Percentiles rank a stretch among this genome's conserved stretches.
phyloP scores from a whole-genome alignment of 257 asterid genomes.

The Solanum boliviense region DNA sequence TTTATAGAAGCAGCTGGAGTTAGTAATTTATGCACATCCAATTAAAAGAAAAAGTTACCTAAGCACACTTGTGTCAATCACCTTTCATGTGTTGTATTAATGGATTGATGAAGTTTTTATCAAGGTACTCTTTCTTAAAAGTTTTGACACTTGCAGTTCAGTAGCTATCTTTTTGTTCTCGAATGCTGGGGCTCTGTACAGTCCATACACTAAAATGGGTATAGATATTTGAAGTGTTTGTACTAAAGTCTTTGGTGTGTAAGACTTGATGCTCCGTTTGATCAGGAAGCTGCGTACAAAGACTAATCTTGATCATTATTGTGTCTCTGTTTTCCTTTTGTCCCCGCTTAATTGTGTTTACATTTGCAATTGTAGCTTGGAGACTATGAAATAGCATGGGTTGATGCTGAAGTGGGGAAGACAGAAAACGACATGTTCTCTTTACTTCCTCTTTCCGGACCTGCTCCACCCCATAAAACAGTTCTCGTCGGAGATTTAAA shows the following conservation, averaged over 20 bases:
- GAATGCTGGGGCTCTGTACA: not conserved
- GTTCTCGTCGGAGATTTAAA: constrained; percentile 93
- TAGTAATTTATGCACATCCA: not conserved
- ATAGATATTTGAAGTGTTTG: not conserved
- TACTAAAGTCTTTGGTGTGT: not conserved
- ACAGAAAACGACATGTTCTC: constrained; percentile 60
- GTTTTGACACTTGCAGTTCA: not conserved
- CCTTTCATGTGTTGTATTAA: not conserved
- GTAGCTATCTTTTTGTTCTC: not conserved
- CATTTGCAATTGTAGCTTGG: constrained; percentile 55
- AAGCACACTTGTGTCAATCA: not conserved
- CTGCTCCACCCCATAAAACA: constrained; percentile 76
- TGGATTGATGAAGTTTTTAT: not conserved
- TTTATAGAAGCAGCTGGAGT: not conserved
- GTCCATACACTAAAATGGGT: not conserved
- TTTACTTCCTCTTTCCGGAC: constrained; percentile 62
- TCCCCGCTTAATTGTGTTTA: not conserved
- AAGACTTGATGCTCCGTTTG: not conserved
- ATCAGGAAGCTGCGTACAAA: not conserved
- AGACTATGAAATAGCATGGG: constrained; percentile 93
- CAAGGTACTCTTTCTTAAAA: not conserved
- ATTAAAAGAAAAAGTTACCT: not conserved
- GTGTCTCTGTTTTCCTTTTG: not conserved
- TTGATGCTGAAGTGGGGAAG: constrained; percentile 90
- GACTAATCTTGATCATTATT: not conserved